phyloP scores from a whole-genome alignment of 2,329 filamentous ascomycete species.

The Aspergillus glaucus region DNA sequence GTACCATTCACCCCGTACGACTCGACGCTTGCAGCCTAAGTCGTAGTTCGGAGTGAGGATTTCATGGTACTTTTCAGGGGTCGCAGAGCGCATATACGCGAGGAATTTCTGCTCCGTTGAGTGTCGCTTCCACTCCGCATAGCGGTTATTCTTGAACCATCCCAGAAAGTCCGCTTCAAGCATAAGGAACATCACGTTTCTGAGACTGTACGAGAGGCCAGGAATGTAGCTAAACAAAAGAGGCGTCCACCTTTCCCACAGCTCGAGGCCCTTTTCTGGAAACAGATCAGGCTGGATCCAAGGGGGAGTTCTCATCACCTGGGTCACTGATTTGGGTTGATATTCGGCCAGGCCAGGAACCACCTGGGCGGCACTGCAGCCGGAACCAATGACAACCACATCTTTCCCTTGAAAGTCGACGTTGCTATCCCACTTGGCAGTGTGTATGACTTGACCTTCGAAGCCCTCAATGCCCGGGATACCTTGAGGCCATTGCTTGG shows the following conservation, averaged over 20 bases:
- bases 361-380: slow-evolving; percentile 53
- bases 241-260: slow-evolving; percentile 44
- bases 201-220: slow-evolving; percentile 41
- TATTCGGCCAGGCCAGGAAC: slow-evolving; percentile 45
- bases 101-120: slow-evolving; percentile 40
- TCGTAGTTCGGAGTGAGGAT: slow-evolving; percentile 57
- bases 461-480: slow-evolving; percentile 50
- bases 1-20: slow-evolving; percentile 55
- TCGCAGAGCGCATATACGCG: slow-evolving; percentile 42
- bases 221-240: slow-evolving; percentile 46
- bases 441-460: slow-evolving; percentile 52
- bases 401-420: slow-evolving; percentile 50
- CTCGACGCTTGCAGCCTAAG: slow-evolving; percentile 58
- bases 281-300: slow-evolving; percentile 45
- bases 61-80: slow-evolving; percentile 56
- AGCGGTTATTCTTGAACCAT: slow-evolving; percentile 36
- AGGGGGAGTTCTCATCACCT: slow-evolving; percentile 53
- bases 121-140: slow-evolving; percentile 34
- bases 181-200: slow-evolving; percentile 41
- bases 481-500: slow-evolving; percentile 44
- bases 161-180: slow-evolving; percentile 31
- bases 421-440: slow-evolving; percentile 50
- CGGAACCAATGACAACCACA: slow-evolving; percentile 53
- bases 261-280: slow-evolving; percentile 34
- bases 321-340: slow-evolving; percentile 52